phyloP scores from a whole-genome alignment of 2,329 filamentous ascomycete species.

The Tolypocladium cylindrosporum region DNA sequence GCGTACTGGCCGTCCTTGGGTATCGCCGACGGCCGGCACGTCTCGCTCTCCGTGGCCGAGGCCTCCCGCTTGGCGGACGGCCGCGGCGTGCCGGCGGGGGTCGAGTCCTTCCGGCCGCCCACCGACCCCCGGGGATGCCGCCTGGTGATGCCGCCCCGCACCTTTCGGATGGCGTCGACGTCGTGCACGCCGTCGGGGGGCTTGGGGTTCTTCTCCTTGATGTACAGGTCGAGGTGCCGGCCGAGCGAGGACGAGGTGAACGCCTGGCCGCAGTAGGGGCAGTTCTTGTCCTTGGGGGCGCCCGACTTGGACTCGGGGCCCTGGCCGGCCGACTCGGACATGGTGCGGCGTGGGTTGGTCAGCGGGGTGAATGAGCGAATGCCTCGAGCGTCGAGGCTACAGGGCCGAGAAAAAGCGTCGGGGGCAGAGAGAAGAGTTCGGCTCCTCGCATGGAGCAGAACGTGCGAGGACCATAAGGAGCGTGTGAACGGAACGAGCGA shows the following conservation, averaged over 20 bases:
- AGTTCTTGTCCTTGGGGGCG: slow-evolving; percentile 74
- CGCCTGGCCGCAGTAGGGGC: slow-evolving; percentile 77
- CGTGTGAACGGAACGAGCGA: not conserved
- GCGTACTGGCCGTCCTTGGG: slow-evolving; percentile 32
- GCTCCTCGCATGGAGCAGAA: slow-evolving; percentile 6
- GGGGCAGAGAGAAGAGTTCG: not conserved
- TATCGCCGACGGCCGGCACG: slow-evolving; percentile 25
- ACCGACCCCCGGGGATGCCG: slow-evolving; percentile 65
- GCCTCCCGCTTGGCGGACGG: slow-evolving; percentile 27
- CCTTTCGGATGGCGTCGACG: slow-evolving; percentile 76
- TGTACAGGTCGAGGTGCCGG: slow-evolving; percentile 87
- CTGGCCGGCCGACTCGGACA: slow-evolving; percentile 22
- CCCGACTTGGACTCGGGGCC: slow-evolving; percentile 25
- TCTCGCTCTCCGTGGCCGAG: slow-evolving; percentile 28
- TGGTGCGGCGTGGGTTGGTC: slow-evolving; percentile 6
- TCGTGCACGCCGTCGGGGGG: slow-evolving; percentile 78
- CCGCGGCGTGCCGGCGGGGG: slow-evolving; percentile 42
- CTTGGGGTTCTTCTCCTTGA: slow-evolving; percentile 88
- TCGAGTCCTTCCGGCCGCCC: slow-evolving; percentile 49
- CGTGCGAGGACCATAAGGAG: slow-evolving; percentile 4
- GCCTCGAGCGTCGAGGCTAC: slow-evolving; percentile 4
- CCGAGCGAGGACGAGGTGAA: slow-evolving; percentile 93
- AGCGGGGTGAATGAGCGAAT: slow-evolving; percentile 4
- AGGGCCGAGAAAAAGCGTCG: not conserved
- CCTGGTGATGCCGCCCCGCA: slow-evolving; percentile 78